These are phyloP conservation scores for Paraphysoderma sedebokerense DNA, from an alignment of 371 early-diverging fungal species.

Conservation along the genomic window DNA sequence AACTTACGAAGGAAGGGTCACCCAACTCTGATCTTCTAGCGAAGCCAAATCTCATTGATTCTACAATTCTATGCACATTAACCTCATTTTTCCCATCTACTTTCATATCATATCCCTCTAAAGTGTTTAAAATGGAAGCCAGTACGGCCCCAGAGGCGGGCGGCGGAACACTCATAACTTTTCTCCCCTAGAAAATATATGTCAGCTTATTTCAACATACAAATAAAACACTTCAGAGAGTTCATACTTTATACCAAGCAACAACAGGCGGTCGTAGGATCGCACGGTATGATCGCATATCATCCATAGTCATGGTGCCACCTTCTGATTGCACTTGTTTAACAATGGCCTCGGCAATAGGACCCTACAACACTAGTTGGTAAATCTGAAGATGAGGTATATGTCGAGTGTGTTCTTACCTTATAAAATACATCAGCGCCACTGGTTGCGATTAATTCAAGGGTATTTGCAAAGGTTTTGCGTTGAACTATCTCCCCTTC, in stretches of 20 bases:
- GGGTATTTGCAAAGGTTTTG: slow-evolving; percentile 53
- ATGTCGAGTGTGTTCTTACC: slow-evolving; percentile 9
- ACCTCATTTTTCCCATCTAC: slow-evolving; percentile 28
- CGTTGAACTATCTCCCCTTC: slow-evolving; percentile 61
- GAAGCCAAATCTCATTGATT: slow-evolving; percentile 81
- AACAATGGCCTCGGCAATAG: slow-evolving; percentile 59
- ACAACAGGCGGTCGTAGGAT: slow-evolving; percentile 37
- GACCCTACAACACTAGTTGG: slow-evolving; percentile 22
- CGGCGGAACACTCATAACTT: slow-evolving; percentile 14
- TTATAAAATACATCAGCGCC: slow-evolving; percentile 78
- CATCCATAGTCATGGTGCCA: slow-evolving; percentile 68
- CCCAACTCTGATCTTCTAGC: slow-evolving; percentile 68
- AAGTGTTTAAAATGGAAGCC: slow-evolving; percentile 66
- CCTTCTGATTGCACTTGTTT: slow-evolving; percentile 42
- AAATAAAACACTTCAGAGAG: too few relatives aligned
- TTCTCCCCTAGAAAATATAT: too few relatives aligned
- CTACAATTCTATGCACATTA: slow-evolving; percentile 61
- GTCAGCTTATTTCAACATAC: too few relatives aligned
- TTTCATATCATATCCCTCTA: slow-evolving; percentile 62
- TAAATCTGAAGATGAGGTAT: not conserved
- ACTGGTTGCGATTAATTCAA: slow-evolving; percentile 57
- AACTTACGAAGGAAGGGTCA: slow-evolving; percentile 52
- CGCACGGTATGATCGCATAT: slow-evolving; percentile 53
- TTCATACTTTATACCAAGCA: slow-evolving; percentile 47
- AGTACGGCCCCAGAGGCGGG: slow-evolving; percentile 76